phyloP scores from a whole-genome alignment of 768 basidiomycete genomes.

The Russula emetica region DNA sequence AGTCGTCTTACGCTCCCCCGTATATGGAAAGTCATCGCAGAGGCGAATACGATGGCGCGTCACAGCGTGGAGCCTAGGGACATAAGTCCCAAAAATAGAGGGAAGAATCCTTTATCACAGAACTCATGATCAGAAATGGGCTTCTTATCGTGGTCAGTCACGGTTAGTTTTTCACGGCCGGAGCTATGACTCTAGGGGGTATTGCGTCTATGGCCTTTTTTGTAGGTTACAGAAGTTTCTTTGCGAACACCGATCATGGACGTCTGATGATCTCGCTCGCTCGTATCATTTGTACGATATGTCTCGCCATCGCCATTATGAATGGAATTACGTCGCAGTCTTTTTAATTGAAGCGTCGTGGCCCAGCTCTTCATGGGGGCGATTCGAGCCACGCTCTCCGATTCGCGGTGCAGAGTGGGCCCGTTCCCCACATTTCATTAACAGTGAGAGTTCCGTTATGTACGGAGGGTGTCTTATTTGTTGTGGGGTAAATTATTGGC shows the following conservation, averaged over 20 bases:
- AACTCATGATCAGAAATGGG: background rate
- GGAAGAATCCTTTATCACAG: background rate
- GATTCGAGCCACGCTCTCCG: background rate
- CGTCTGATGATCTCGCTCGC: slow-evolving; percentile 14
- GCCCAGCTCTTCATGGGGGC: background rate
- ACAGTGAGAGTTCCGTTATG: background rate
- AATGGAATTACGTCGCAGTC: slow-evolving; percentile 3
- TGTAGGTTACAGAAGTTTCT: slow-evolving; percentile 1
- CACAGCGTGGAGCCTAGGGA: slow-evolving; percentile 5
- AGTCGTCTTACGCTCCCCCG: slow-evolving; percentile 6
- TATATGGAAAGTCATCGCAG: slow-evolving; percentile 16
- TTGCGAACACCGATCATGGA: slow-evolving; percentile 12
- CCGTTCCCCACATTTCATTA: background rate
- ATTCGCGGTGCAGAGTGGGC: background rate
- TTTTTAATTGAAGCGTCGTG: background rate
- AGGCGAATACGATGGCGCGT: slow-evolving; percentile 4
- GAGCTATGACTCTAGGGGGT: slow-evolving; percentile 1
- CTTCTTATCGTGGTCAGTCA: slow-evolving; percentile 4
- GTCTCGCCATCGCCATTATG: slow-evolving; percentile 3
- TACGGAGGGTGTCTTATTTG: slow-evolving; percentile 8
- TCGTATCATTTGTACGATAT: slow-evolving; percentile 17
- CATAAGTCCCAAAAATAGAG: no score
- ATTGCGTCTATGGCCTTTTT: slow-evolving; percentile 1
- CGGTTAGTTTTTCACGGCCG: background rate
- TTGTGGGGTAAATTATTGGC: background rate